Base-by-base conservation (phyloP, 192 early-diverging fungal genomes). In the Coemansia sp. region DNA sequence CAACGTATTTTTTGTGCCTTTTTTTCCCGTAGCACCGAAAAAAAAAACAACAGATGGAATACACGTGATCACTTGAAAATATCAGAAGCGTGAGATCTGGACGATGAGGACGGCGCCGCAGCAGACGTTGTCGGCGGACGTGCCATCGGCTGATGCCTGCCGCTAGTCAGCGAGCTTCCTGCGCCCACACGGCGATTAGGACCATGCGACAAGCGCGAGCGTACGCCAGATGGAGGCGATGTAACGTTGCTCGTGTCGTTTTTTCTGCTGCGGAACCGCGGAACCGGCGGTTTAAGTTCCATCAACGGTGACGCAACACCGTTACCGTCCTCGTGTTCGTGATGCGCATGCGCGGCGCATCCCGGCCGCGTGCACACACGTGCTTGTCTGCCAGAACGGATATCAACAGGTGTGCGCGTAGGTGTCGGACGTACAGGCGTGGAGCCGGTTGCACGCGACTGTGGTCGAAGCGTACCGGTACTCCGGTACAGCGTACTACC, bases 281-380 rank as follows among this genome's bases (percentile, higher is more conserved):
- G 80, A 5, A 82, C 80, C 33, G 80, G 75, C 50, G 80, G 80
- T 61, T 82, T 82, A 10, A 82, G 71, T 61, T 82, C 71, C 80
- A 82, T 82, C 18, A 59, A 48, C n/a, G 67, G 61, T 3, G 55
- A 61, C 0, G 29, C 8, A 5, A 48, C 25, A 8, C 71, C 74
- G 50, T 77, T 32, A 8, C 68, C 71, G 56, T 82, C 80, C 14
- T 82, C 80, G 59, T 82, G 80, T 22, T 71, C 51, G 42, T 82
- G 80, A 51, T 75, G 80, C n/a, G 80, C 66, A 67, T 82, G 80
- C 1, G 80, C 80, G 0, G 80, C 80, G 56, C 80, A 82, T 16
- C 80, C 80, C 0, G 80, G 80, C 2, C 80, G 70, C 25, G 80
- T 82, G 60, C 80, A 82, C 48, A 67, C 56, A 28, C 80, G 80